These are phyloP conservation scores for Priceomyces haplophilus DNA, from an alignment of 805 yeast genomes.

Conservation along the genomic window DNA sequence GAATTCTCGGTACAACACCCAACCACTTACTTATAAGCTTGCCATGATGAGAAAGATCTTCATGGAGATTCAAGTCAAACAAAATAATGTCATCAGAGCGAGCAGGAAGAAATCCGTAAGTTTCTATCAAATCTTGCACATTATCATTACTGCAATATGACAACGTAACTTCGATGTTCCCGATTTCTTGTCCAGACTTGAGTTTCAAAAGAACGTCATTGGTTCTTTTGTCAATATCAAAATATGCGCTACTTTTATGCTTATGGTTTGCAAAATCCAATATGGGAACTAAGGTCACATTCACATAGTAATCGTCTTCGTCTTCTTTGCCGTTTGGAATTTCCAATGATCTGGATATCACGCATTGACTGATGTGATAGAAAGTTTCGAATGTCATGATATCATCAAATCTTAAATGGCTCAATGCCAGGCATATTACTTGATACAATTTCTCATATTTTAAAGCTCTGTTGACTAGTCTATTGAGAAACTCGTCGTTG, in stretches of 20 bases:
- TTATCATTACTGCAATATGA: conserved; percentile 22
- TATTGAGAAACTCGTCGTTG: conserved; percentile 8
- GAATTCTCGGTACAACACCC: conserved; percentile 25
- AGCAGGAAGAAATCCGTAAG: conserved; percentile 33
- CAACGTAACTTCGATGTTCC: conserved; percentile 22
- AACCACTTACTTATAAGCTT: conserved; percentile 25
- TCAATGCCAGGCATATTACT: conserved; percentile 6
- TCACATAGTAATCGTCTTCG: conserved; percentile 26
- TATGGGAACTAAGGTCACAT: conserved; percentile 60
- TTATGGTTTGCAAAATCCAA: conserved; percentile 67
- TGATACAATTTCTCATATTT: conserved; percentile 11
- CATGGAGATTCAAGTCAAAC: conserved; percentile 10
- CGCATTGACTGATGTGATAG: conserved; percentile 40
- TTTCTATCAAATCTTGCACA: conserved; percentile 22
- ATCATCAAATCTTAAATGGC: conserved; percentile 10
- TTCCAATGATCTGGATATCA: conserved; percentile 60
- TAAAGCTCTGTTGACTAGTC: conserved; percentile 5
- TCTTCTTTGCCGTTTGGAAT: conserved; percentile 46
- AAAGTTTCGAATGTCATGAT: conserved; percentile 18
- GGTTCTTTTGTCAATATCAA: conserved; percentile 53
- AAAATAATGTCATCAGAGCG: conserved; percentile 8
- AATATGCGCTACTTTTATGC: conserved; percentile 47
- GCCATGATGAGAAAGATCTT: conserved; percentile 5
- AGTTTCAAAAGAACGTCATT: conserved; percentile 59
- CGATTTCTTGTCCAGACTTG: conserved; percentile 12